phyloP scores from a whole-genome alignment of 148 eudicot species.

The Persicaria maculosa region DNA sequence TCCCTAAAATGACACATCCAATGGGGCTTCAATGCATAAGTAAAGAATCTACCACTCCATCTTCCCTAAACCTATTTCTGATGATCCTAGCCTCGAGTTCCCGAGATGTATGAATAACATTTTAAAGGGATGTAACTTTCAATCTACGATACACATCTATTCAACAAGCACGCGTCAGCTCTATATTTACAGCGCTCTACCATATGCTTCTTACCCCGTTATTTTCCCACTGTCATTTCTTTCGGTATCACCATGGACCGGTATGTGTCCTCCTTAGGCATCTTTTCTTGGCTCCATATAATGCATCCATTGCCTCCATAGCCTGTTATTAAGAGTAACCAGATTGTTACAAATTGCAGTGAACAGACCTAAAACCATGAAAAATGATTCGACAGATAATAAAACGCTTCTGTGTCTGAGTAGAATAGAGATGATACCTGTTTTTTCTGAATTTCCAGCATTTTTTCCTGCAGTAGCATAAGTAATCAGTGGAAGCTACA shows the following conservation, averaged over 20 bases:
- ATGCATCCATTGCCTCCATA: slow-evolving; percentile 48
- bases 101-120: neutral
- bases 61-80: neutral
- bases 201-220: neutral
- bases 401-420: neutral
- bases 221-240: neutral
- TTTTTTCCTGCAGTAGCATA: slow-evolving; percentile 45
- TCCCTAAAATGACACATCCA: slow-evolving; percentile 1
- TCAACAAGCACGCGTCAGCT: neutral
- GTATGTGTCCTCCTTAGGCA: slow-evolving; percentile 74
- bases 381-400: neutral
- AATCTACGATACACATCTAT: neutral
- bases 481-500: neutral
- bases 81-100: neutral
- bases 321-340: slow-evolving; percentile 25
- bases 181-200: neutral
- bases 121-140: neutral
- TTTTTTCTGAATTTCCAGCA: slow-evolving; percentile 80
- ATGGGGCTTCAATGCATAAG: neutral
- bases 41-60: neutral
- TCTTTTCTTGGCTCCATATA: slow-evolving; percentile 44
- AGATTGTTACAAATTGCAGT: neutral
- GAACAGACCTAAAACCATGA: neutral
- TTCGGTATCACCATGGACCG: slow-evolving; percentile 55
- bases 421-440: slow-evolving; percentile 36